Base-by-base conservation (phyloP, 306 rosid species). In the Dalbergia cochinchinensis region DNA sequence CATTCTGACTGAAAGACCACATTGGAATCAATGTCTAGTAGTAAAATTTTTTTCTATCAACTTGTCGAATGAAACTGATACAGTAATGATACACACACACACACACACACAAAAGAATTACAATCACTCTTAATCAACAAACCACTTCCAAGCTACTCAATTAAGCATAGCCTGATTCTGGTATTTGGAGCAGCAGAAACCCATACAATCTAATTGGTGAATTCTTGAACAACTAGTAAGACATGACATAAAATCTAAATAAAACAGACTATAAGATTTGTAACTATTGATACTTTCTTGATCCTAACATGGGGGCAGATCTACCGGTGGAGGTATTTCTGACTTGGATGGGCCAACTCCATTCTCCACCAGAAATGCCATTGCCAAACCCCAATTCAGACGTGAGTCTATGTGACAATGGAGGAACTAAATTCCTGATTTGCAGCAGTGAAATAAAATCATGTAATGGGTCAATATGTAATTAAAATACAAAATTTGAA, bases 371-470 rank as follows among this genome's bases (percentile, higher is more conserved):
- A 91, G 83, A 62, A 93, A 90, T 64, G 93, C 89, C 82, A 85
- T 95, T 35, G 90, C 90, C 80, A 92, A 81, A 78, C 98, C 99
- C 91, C 88, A 82, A 76, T 37, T 62, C 3, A 91, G 75, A 77
- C 93, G 99, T 15, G 96, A 78, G 78, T 92, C 99, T 47, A 95
- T 59, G 84, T 92, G 99, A 85, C 99, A 92, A 71, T 95, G 97
- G 89, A 95, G 60, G 83, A 95, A 68, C 99, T 98, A 95, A 83
- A 90, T 77, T 26, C 97, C 97, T 92, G 91, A 64, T 84, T 54
- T 80, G 11, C 60, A 77, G 22, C 41, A 72, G 34, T 9, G 1
- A 5, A 54, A n/a, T 50, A 63, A 34, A 78, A 42, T 22, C 51
- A 60, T 7, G 54, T 50, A 65, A 57, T 71, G 22, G 54, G 82